Evolutionary conservation across 768 basidiomycete genomes (phyloP).

Genomic region (Hypsizygus marmoreus): DNA sequence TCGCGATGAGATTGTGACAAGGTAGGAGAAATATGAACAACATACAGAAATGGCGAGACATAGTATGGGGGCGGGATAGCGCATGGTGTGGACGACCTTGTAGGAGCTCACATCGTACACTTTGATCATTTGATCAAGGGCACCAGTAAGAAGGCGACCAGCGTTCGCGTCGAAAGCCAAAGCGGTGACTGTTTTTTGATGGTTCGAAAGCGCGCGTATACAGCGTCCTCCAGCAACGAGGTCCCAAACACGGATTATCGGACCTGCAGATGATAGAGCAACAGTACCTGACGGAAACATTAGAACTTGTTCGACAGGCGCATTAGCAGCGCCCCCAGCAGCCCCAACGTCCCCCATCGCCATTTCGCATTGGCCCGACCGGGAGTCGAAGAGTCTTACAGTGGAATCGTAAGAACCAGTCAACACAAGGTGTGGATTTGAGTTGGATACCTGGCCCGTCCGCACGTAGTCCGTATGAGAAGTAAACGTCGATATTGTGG

Average conservation of each 20-base stretch:
- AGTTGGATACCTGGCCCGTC: constrained; percentile 82
- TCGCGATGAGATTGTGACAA: constrained; percentile 11
- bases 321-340: constrained; percentile 32
- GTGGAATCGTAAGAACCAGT: constrained; percentile 97
- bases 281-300: constrained; percentile 90
- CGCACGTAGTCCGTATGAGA: constrained; percentile 97
- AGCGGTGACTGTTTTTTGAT: constrained; percentile 96
- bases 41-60: constrained; percentile 90
- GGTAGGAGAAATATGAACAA: constrained; percentile 11
- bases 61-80: constrained; percentile 91
- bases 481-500: constrained; percentile 73
- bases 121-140: constrained; percentile 97
- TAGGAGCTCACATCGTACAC: constrained; percentile 95
- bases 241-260: constrained; percentile 95
- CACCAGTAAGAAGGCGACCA: constrained; percentile 82
- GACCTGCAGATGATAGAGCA: constrained; percentile 85
- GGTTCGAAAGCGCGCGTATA: constrained; percentile 89
- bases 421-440: constrained; percentile 81
- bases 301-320: constrained; percentile 90
- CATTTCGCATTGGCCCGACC: constrained; percentile 85
- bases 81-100: constrained; percentile 97
- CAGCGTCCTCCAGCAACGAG: constrained; percentile 89
- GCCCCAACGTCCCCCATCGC: constrained; percentile 57
- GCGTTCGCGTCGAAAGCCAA: constrained; percentile 78
- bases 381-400: constrained; percentile 82